A percentile compares a stretch with the other conserved stretches of the same genome.
These are phyloP conservation scores for Pleurozium schreberi DNA, from an alignment of 225 moss, liverwort and hornwort species.

Conservation along the genomic window DNA sequence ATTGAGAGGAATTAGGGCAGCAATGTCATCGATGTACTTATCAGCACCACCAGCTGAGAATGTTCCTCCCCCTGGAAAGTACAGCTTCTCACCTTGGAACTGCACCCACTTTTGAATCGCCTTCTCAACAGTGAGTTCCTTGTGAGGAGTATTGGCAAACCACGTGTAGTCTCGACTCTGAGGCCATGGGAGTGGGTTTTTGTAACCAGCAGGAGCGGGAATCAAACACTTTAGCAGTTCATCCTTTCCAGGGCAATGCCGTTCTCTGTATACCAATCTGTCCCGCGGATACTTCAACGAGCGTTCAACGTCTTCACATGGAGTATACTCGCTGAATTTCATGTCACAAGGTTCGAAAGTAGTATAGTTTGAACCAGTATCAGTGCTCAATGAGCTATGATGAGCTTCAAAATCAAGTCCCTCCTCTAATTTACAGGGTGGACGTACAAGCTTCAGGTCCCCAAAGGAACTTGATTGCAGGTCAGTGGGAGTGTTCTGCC, in stretches of 20 bases:
- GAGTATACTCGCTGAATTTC: slow-evolving; percentile 91
- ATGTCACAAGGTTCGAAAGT: slow-evolving; percentile 61
- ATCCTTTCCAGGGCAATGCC: slow-evolving; percentile 76
- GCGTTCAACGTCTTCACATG: slow-evolving; percentile 73
- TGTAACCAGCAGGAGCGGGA: slow-evolving; percentile 80
- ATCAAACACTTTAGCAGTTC: slow-evolving; percentile 77
- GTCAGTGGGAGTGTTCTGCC: slow-evolving; percentile 37
- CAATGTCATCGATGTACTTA: slow-evolving; percentile 48
- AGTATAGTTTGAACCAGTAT: slow-evolving; percentile 24
- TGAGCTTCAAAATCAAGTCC: slow-evolving; percentile 66
- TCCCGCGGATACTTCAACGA: slow-evolving; percentile 72
- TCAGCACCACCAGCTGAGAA: slow-evolving; percentile 59
- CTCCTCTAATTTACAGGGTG: slow-evolving; percentile 12
- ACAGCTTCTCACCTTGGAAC: slow-evolving; percentile 51
- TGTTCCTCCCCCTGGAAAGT: slow-evolving; percentile 53
- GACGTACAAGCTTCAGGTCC: slow-evolving; percentile 16
- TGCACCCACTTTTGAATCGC: slow-evolving; percentile 62
- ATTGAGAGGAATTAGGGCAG: slow-evolving; percentile 32
- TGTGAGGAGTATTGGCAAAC: slow-evolving; percentile 92
- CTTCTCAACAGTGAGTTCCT: slow-evolving; percentile 71
- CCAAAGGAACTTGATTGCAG: slow-evolving; percentile 7
- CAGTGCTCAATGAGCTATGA: slow-evolving; percentile 38
- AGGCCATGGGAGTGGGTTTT: slow-evolving; percentile 80
- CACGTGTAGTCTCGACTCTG: slow-evolving; percentile 71
- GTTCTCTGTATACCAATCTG: slow-evolving; percentile 69